These are phyloP conservation scores for Hsuehochloa calcarea DNA, from an alignment of 176 grass and related monocot species.

Conservation along the genomic window DNA sequence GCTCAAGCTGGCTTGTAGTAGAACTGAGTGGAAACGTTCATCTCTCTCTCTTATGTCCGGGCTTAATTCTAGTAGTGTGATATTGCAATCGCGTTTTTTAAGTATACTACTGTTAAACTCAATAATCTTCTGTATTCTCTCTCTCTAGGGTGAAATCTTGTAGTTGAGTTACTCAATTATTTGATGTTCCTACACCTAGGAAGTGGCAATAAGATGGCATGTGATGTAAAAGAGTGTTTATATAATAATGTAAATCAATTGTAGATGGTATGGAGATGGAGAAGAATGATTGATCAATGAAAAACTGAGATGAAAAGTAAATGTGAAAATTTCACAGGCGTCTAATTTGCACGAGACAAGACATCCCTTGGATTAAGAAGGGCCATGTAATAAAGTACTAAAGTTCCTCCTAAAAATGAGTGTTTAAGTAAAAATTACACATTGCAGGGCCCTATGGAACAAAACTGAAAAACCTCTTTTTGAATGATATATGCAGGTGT, in stretches of 20 bases:
- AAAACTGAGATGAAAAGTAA: background rate
- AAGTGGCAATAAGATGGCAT: conserved; percentile 9
- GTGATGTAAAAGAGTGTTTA: background rate
- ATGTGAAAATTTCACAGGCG: background rate
- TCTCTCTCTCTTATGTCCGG: background rate
- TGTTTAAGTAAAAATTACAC: background rate
- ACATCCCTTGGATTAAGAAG: background rate
- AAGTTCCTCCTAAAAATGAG: background rate
- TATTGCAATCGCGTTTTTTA: conserved; percentile 12
- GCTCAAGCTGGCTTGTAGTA: background rate
- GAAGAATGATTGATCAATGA: conserved; percentile 1
- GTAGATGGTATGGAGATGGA: background rate
- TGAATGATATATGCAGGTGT: background rate
- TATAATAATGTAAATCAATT: background rate
- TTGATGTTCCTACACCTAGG: conserved; percentile 17
- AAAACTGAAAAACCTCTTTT: background rate
- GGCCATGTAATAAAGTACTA: background rate
- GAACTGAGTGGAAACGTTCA: background rate
- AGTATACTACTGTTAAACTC: conserved; percentile 5
- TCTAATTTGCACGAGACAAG: background rate
- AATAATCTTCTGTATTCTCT: background rate
- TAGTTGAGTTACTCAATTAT: background rate
- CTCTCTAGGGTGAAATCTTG: background rate
- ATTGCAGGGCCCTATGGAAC: background rate
- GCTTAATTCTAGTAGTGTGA: conserved; percentile 15